phyloP scores from a whole-genome alignment of 129 eudicot species.

The Chrysanthemum makinoi region DNA sequence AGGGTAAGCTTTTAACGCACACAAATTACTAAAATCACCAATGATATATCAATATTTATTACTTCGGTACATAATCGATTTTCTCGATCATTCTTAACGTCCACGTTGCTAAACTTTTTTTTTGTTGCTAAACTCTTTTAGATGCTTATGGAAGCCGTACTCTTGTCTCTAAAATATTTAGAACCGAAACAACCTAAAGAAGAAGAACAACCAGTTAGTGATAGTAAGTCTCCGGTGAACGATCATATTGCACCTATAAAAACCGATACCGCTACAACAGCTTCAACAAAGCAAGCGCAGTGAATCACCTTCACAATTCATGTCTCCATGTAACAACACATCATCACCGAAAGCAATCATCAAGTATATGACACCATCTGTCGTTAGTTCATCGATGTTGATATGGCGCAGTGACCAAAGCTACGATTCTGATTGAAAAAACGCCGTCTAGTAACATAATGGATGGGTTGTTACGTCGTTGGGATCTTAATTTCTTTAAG shows the following conservation, averaged over 20 bases:
- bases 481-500: constrained; percentile 83
- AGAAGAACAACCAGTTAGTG: constrained; percentile 22
- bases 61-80: too few relatives aligned
- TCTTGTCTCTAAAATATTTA: constrained; percentile 68
- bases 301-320: constrained; percentile 28
- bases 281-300: constrained; percentile 39
- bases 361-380: constrained; percentile 21
- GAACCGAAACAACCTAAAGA: constrained; percentile 38
- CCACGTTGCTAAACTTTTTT: not conserved
- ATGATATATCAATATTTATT: not conserved
- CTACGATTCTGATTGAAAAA: constrained; percentile 81
- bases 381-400: constrained; percentile 38
- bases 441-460: constrained; percentile 63
- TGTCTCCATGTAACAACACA: constrained; percentile 37
- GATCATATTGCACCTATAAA: constrained; percentile 8
- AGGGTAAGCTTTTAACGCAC: constrained; percentile 44
- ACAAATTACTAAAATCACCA: not conserved
- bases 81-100: not conserved
- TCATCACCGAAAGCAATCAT: constrained; percentile 31
- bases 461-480: constrained; percentile 83
- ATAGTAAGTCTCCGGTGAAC: constrained; percentile 7
- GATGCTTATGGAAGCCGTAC: constrained; percentile 88
- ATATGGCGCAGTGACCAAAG: constrained; percentile 52
- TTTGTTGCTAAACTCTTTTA: constrained; percentile 17
- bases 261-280: constrained; percentile 1